Base-by-base conservation (phyloP, 345 rosid genomes). In the Melastoma malabathricum region DNA sequence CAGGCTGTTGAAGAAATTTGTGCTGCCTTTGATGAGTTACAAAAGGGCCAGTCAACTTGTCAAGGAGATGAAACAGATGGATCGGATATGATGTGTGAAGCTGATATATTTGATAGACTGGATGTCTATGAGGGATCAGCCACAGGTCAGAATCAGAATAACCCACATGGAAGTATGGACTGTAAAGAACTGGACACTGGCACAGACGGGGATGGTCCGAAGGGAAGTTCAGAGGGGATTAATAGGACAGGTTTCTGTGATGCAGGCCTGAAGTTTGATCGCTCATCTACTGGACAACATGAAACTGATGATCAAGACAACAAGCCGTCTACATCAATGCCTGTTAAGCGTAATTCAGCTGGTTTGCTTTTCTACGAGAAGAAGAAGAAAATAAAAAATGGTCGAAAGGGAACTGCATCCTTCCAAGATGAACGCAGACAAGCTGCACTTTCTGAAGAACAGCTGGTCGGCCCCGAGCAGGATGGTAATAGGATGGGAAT, bases 1-100 rank as follows among this genome's bases (percentile, higher is more conserved):
- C 84, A 70, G 70, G 98, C 98, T 48, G 95, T 81, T 46, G 69
- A 77, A 72, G 98, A 92, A 65, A 92, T 88, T 20, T 81, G 75
- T 56, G 62, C 64, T 60, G 95, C 82, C 51, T 92, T 83, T 79
- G 84, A 84, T 50, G 80, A 81, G 69, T 68, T 61, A 41, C 79
- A 73, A 65, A 73, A 70, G 61, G 69, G 64, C 54, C 80, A 74
- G 43, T 62, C 76, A 51, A 66, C 67, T 66, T 58, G 60, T 48
- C 50, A 56, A 50, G 69, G 74, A 22, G 76, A 54, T 46, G 83
- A 74, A 62, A 55, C 66, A 47, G 75, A 69, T 53, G 64, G 59
- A 67, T 62, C 66, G 20, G 63, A 58, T 25, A 47, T 49, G 19
- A 65, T 70, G 16, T 64, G 62, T 62, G 70, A 72, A 63, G 78